A percentile compares a stretch with the other conserved stretches of the same genome.
These are phyloP conservation scores for Parafenestella ontariensis DNA, from an alignment of 2,329 filamentous ascomycete genomes.

Conservation along the genomic window DNA sequence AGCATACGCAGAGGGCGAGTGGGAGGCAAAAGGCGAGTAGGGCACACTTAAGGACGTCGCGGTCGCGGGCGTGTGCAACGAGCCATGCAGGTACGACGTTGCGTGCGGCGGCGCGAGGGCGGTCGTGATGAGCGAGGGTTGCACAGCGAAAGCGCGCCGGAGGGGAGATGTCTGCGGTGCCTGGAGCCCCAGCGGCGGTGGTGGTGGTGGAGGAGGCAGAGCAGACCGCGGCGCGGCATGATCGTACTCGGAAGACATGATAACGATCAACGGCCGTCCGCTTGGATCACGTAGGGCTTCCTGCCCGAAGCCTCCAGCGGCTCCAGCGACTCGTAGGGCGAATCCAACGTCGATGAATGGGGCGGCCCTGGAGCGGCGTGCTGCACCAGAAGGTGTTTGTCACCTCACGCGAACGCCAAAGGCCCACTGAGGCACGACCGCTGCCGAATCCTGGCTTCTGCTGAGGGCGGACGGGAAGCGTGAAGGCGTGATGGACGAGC, in stretches of 20 bases:
- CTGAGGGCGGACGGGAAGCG: slow-evolving; percentile 18
- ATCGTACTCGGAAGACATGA: slow-evolving; percentile 33
- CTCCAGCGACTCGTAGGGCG: slow-evolving; percentile 33
- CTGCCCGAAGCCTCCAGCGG: slow-evolving; percentile 43
- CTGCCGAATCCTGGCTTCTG: slow-evolving; percentile 11
- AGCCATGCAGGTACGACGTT: slow-evolving; percentile 41
- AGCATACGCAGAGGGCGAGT: slow-evolving; percentile 42
- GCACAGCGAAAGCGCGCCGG: slow-evolving; percentile 46
- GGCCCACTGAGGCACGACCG: slow-evolving; percentile 7
- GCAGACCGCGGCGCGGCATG: slow-evolving; percentile 29
- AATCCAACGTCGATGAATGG: slow-evolving; percentile 26
- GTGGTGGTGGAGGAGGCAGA: slow-evolving; percentile 24
- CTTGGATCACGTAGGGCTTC: slow-evolving; percentile 18
- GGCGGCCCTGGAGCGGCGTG: slow-evolving; percentile 8
- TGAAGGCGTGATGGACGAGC: slow-evolving; percentile 12
- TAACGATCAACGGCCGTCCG: slow-evolving; percentile 1
- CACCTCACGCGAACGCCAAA: slow-evolving; percentile 21
- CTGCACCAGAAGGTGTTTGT: slow-evolving; percentile 18
- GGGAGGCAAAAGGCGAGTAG: slow-evolving; percentile 46
- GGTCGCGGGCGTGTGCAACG: slow-evolving; percentile 47
- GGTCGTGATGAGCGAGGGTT: slow-evolving; percentile 52
- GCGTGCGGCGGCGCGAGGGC: slow-evolving; percentile 48
- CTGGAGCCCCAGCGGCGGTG: slow-evolving; percentile 18
- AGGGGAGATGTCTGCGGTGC: slow-evolving; percentile 38
- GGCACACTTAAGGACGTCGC: slow-evolving; percentile 46